phyloP scores from a whole-genome alignment of 176 grass and related monocot genomes.

The Avena sativa region DNA sequence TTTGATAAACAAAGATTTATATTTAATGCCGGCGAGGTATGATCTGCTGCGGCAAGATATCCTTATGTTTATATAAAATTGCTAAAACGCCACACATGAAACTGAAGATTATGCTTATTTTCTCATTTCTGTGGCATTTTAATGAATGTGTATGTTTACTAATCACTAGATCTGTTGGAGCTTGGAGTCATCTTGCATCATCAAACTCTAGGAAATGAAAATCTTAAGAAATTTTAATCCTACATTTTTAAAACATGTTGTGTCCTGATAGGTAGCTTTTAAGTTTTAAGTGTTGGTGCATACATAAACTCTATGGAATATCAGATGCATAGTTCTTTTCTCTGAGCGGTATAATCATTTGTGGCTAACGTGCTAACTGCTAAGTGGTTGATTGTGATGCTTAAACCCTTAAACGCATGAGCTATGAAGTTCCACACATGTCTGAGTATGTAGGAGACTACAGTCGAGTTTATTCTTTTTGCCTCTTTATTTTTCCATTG shows the following conservation, averaged over 20 bases:
- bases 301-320: neutral
- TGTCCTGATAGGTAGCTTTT: neutral
- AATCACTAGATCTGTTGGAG: constrained; percentile 2
- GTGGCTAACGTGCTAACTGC: constrained; percentile 10
- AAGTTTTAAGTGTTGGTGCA: neutral
- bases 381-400: constrained; percentile 22
- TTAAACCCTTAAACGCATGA: constrained; percentile 8
- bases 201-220: constrained; percentile 21
- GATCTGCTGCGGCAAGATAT: neutral
- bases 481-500: neutral
- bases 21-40: constrained; percentile 98
- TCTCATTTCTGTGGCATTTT: neutral
- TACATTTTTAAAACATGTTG: neutral
- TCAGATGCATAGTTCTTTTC: neutral
- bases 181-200: neutral
- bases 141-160: constrained; percentile 1
- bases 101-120: neutral
- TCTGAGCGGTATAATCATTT: neutral
- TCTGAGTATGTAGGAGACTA: constrained; percentile 11
- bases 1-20: constrained; percentile 96
- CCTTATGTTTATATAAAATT: constrained; percentile 17
- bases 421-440: neutral
- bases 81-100: neutral
- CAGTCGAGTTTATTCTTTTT: neutral
- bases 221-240: constrained; percentile 16